Conservation (phyloP, 2,329 filamentous ascomycete species). For the Trichoderma lentiforme region DNA sequence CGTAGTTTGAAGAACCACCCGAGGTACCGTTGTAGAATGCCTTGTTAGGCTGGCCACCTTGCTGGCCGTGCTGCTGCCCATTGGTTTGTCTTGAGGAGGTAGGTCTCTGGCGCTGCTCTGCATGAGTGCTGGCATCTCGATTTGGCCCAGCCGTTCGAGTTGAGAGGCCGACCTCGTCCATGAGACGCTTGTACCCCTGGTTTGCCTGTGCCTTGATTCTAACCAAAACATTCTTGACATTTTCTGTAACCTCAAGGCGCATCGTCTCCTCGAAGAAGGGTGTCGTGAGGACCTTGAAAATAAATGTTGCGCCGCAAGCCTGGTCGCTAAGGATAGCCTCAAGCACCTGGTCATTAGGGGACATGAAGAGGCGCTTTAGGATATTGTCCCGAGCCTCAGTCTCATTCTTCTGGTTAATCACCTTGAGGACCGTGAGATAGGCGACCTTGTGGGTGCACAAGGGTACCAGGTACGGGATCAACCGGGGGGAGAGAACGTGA, state of each 20-base stretch:
- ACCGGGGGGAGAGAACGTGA: constrained; percentile 83
- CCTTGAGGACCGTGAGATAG: constrained; percentile 93
- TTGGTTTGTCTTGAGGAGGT: constrained; percentile 53
- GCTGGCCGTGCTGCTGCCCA: constrained; percentile 41
- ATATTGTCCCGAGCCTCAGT: constrained; percentile 87
- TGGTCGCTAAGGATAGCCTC: constrained; percentile 91
- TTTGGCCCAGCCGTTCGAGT: constrained; percentile 50
- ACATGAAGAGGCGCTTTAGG: constrained; percentile 88
- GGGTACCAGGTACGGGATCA: constrained; percentile 90
- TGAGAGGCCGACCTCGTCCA: constrained; percentile 96
- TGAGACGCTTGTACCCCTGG: constrained; percentile 95
- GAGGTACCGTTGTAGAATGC: constrained; percentile 50
- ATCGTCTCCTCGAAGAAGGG: constrained; percentile 95
- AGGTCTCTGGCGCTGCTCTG: constrained; percentile 53
- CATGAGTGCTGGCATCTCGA: constrained; percentile 42
- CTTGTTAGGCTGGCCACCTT: constrained; percentile 41
- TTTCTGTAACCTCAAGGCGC: constrained; percentile 83
- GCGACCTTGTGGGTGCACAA: constrained; percentile 98
- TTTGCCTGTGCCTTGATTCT: constrained; percentile 89
- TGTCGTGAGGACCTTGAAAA: constrained; percentile 97
- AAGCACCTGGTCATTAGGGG: constrained; percentile 76
- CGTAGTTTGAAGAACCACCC: constrained; percentile 42
- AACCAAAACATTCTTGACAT: constrained; percentile 82
- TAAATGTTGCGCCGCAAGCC: constrained; percentile 86
- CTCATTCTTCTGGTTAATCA: constrained; percentile 97